phyloP scores from a whole-genome alignment of 441 rosid genomes.

The Capsella rubella region DNA sequence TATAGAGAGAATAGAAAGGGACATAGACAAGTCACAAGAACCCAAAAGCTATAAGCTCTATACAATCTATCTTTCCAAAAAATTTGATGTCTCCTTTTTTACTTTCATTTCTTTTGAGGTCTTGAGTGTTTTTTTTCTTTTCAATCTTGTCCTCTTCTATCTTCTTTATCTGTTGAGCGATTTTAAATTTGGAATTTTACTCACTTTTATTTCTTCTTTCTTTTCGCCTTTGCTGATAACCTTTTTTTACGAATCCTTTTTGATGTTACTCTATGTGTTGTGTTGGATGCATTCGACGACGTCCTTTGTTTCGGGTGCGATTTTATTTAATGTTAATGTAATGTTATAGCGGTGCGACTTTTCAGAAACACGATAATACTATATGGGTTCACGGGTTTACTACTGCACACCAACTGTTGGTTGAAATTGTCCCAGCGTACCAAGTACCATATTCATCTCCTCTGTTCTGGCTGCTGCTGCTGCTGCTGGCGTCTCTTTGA shows the following conservation, averaged over 20 bases:
- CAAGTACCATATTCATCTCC: constrained; percentile 13
- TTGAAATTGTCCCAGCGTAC: constrained; percentile 20
- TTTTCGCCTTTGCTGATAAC: neutral
- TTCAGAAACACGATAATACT: neutral
- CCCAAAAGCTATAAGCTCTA: constrained; percentile 19
- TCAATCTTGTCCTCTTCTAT: constrained; percentile 24
- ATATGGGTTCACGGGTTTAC: constrained; percentile 38
- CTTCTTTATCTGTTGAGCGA: constrained; percentile 27
- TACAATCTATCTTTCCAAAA: constrained; percentile 41
- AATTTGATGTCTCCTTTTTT: constrained; percentile 58
- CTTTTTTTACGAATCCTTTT: constrained; percentile 20
- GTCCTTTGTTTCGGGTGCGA: constrained; percentile 27
- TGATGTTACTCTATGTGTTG: neutral
- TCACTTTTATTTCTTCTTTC: neutral
- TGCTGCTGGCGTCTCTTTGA: neutral
- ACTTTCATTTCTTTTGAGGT: constrained; percentile 46
- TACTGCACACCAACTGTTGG: constrained; percentile 27
- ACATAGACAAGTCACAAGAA: constrained; percentile 51
- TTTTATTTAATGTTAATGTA: constrained; percentile 20
- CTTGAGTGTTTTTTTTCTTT: neutral
- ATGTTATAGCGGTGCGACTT: constrained; percentile 8
- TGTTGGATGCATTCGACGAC: constrained; percentile 32
- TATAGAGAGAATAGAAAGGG: neutral
- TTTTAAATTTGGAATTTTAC: constrained; percentile 38
- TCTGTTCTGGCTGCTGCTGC: constrained; percentile 4